Evolutionary conservation across 768 basidiomycete species (phyloP), one percentile per base, ranked within the genome.

Genomic region (Tylopilus intermedius): DNA sequence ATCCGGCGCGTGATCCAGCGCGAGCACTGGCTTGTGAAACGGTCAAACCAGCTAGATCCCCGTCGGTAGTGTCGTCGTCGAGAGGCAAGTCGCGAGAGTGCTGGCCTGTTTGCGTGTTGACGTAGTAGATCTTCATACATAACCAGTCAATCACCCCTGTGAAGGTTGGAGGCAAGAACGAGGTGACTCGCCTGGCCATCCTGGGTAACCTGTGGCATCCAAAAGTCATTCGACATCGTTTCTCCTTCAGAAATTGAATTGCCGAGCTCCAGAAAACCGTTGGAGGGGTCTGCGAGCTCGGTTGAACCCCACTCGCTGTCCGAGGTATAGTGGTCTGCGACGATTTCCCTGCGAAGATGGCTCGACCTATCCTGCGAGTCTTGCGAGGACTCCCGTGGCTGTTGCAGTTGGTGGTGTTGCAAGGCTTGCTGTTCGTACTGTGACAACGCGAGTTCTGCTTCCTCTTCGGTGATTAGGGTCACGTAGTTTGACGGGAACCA

Each of bases 401-500:
- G 67, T 37, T 54, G 57, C 3, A 40, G 10, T 24, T 57, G 58
- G 0, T 8, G 32, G 45, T 51, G 64, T 41, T 60, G 59, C 38
- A 53, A 8, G 30, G 48, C n/a, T 47, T 53, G 55, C 9, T 54
- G 57, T 37, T 57, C 61, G 30, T 52, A 57, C 32, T 52, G 58
- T 9, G 80, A 73, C 57, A 87, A 77, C 10, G 78, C 81, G 22
- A 77, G 68, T 54, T 90, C 91, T 3, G 84, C 89, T 63, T 91
- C 90, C 62, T 89, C 85, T 56, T 90, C 88, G 24, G 82, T 78
- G 51, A 97, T 83, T 42, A 81, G 66, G 44, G 76, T 72, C 42
- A 96, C 94, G 74, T 96, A 98, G 73, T 98, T 99, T 59, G 89
- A 91, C 21, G 95, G 95, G 71, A 99, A 95, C 92, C 92, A 95